phyloP scores from a whole-genome alignment of 1,284 basidiomycete genomes.

The Schizopora paradoxa region DNA sequence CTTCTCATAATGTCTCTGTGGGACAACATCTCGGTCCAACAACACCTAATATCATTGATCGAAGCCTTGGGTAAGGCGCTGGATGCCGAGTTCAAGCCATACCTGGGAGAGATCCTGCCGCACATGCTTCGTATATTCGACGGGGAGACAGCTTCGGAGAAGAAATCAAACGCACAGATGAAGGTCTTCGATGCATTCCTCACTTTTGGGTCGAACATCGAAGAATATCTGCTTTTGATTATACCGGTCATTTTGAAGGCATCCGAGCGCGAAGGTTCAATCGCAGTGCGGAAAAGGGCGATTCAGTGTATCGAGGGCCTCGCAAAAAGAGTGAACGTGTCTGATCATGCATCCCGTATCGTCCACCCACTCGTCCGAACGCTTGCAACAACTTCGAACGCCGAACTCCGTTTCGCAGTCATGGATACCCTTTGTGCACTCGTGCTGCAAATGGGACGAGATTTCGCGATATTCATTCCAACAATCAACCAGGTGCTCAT shows the following conservation, averaged over 20 bases:
- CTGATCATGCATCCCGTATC: constrained; percentile 97
- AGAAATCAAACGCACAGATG: constrained; percentile 74
- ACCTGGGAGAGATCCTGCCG: constrained; percentile 89
- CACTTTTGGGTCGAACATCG: constrained; percentile 94
- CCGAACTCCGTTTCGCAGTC: constrained; percentile 79
- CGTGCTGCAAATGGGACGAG: constrained; percentile 89
- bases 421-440: constrained; percentile 94
- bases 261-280: constrained; percentile 83
- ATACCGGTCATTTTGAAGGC: constrained; percentile 93
- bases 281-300: constrained; percentile 79
- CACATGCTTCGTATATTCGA: constrained; percentile 91
- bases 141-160: constrained; percentile 70
- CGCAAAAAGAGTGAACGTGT: constrained; percentile 93
- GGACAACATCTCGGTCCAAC: constrained; percentile 82
- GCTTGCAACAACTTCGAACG: constrained; percentile 67
- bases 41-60: constrained; percentile 90
- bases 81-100: constrained; percentile 97
- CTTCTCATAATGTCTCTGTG: constrained; percentile 83
- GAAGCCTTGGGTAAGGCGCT: constrained; percentile 94
- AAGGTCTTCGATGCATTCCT: constrained; percentile 94
- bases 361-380: constrained; percentile 94
- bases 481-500: constrained; percentile 87
- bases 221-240: constrained; percentile 96
- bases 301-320: constrained; percentile 91
- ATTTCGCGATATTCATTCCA: constrained; percentile 96